A percentile compares a stretch with the other conserved stretches of the same genome.
These are phyloP conservation scores for Albugo candida DNA, from an alignment of 352 stramenopile genomes.

Conservation along the genomic window DNA sequence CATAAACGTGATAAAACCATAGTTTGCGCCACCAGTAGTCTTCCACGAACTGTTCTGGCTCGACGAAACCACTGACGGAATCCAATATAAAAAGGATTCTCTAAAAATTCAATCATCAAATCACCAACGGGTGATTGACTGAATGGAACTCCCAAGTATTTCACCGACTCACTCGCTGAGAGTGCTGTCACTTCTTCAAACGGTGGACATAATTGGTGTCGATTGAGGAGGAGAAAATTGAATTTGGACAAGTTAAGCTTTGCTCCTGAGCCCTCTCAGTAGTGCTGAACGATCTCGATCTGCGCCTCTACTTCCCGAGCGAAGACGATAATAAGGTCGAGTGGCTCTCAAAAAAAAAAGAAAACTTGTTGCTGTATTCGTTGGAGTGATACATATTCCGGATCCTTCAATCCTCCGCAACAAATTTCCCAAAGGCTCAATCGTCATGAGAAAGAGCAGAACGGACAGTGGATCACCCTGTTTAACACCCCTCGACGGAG, in stretches of 20 bases:
- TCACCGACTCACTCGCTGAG: slow-evolving; percentile 1
- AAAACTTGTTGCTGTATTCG: neutral
- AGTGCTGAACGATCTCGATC: slow-evolving; percentile 4
- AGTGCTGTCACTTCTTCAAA: slow-evolving; percentile 3
- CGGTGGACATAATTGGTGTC: neutral
- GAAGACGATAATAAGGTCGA: slow-evolving; percentile 4
- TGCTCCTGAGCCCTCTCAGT: slow-evolving; percentile 2
- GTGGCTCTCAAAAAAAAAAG: slow-evolving; percentile 5
- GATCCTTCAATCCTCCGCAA: neutral
- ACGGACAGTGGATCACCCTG: slow-evolving; percentile 7
- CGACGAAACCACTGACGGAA: slow-evolving; percentile 6
- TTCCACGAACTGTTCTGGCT: slow-evolving; percentile 2
- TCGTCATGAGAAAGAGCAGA: slow-evolving; percentile 6
- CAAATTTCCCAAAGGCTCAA: slow-evolving; percentile 3
- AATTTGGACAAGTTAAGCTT: slow-evolving; percentile 7
- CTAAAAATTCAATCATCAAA: slow-evolving; percentile 3
- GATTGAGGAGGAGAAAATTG: slow-evolving; percentile 4
- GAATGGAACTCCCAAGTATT: slow-evolving; percentile 6
- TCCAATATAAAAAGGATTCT: slow-evolving; percentile 6
- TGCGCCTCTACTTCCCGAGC: slow-evolving; percentile 2
- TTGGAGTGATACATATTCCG: neutral
- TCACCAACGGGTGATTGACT: slow-evolving; percentile 5
- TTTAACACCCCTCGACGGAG: slow-evolving; percentile 6
- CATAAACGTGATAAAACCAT: slow-evolving; percentile 5
- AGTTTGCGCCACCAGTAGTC: slow-evolving; percentile 1